phyloP scores from a whole-genome alignment of 441 rosid species.

The Arabidopsis hybrid region DNA sequence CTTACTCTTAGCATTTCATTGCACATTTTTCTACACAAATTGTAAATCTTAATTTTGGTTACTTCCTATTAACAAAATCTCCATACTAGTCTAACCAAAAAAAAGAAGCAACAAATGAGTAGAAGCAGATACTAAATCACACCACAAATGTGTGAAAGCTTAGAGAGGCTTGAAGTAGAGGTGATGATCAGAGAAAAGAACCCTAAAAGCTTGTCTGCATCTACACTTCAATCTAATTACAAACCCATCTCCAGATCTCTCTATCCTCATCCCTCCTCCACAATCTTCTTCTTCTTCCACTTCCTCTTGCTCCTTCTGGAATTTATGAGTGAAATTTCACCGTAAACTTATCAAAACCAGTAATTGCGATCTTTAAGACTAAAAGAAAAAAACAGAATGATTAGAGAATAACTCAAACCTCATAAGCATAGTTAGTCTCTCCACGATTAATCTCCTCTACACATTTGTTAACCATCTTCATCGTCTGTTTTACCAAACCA shows the following conservation, averaged over 20 bases:
- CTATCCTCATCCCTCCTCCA: slow-evolving; percentile 48
- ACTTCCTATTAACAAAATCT: background rate
- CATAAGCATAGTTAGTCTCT: slow-evolving; percentile 29
- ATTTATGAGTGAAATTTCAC: background rate
- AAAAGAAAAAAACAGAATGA: background rate
- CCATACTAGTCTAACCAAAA: background rate
- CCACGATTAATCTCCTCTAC: slow-evolving; percentile 6
- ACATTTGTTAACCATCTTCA: slow-evolving; percentile 21
- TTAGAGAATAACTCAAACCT: background rate
- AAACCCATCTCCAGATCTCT: slow-evolving; percentile 47
- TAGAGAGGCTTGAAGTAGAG: slow-evolving; percentile 45
- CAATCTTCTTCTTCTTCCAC: slow-evolving; percentile 27
- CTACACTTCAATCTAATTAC: slow-evolving; percentile 43
- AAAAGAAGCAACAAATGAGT: background rate
- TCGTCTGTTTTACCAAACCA: slow-evolving; percentile 26
- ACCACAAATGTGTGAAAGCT: background rate
- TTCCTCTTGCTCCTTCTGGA: slow-evolving; percentile 12
- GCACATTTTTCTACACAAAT: too few species aligned
- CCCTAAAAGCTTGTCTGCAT: slow-evolving; percentile 42
- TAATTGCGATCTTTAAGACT: background rate
- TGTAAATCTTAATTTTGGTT: background rate
- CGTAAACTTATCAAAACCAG: background rate
- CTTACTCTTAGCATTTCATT: background rate
- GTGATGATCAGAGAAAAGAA: slow-evolving; percentile 41
- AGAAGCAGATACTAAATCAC: background rate